These are phyloP conservation scores for Fusarium coicis DNA, from an alignment of 2,329 filamentous ascomycete genomes.

Conservation along the genomic window DNA sequence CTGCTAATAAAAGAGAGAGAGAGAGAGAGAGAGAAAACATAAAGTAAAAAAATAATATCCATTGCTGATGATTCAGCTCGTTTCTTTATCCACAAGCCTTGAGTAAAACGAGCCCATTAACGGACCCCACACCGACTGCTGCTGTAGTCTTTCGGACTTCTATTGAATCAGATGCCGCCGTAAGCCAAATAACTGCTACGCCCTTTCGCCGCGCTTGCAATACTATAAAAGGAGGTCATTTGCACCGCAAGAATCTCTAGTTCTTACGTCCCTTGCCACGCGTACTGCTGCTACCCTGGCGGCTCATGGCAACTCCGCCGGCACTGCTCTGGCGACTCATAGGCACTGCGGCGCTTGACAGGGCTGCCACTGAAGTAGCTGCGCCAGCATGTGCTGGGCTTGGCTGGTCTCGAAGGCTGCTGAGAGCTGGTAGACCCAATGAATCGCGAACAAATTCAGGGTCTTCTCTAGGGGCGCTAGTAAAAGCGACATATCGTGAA, in stretches of 20 bases:
- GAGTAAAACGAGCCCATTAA: conserved; percentile 3
- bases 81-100: conserved; percentile 6
- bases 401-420: conserved; percentile 56
- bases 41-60: not conserved
- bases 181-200: conserved; percentile 31
- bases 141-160: conserved; percentile 13
- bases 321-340: conserved; percentile 68
- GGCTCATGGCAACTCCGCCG: conserved; percentile 67
- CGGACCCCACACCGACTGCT: conserved; percentile 16
- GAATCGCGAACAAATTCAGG: conserved; percentile 62
- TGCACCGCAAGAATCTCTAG: conserved; percentile 27
- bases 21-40: conserved; percentile 14
- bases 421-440: conserved; percentile 59
- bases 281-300: conserved; percentile 63
- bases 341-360: conserved; percentile 54
- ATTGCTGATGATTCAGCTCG: conserved; percentile 3
- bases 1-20: not conserved
- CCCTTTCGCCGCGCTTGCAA: conserved; percentile 46
- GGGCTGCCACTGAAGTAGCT: conserved; percentile 39
- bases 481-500: conserved; percentile 61
- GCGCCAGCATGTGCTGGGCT: conserved; percentile 43
- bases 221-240: conserved; percentile 40
- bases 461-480: conserved; percentile 57
- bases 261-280: conserved; percentile 58
- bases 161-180: conserved; percentile 14